Evolutionary conservation across 176 grass and related monocot species (phyloP), one percentile per base, ranked within the genome.

Genomic region (Ensete glaucum): DNA sequence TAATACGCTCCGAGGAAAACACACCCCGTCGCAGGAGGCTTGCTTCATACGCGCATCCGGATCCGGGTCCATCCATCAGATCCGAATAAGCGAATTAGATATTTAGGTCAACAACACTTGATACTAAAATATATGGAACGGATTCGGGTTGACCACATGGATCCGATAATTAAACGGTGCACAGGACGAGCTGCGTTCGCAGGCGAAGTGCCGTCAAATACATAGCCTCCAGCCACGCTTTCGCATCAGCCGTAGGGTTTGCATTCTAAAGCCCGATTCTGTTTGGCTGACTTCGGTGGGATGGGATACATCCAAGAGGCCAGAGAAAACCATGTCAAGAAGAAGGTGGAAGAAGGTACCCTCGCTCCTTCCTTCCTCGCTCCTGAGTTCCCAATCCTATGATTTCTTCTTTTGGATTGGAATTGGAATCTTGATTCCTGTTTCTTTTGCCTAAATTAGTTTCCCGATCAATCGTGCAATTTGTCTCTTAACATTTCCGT

Each of bases 331-430:
- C 95, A 94, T 86, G 95, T 94, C 70, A 99, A 91, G 84, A 99
- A 94, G 90, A 94, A 94, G 80, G 90, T 91, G 51, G 95, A 94
- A 90, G 91, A 94, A 94, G 95, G 95, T 99, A 64, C 83, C 29
- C 64, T 67, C 62, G 15, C 3, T 48, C 72, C 43, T 68, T 72
- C n/a, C 24, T 62, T 43, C 34, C 34, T 43, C 4, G 5, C 70
- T 56, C 23, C 17, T 4, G 23, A 3, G 11, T 19, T 17, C 52
- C 24, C 52, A 22, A 55, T 56, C 56, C 52, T 57, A 14, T 1
- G 13, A 19, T 21, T 9, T 16, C 16, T 53, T 55, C 1, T 15
- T 29, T 73, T 54, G 20, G 5, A 22, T 53, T 3, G 15, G 11
- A 5, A 51, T 24, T 22, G 4, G 1, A 12, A 9, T 64, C 9